Conservation (phyloP, 495 filamentous ascomycete genomes). For the Hyaloscypha variabilis region DNA sequence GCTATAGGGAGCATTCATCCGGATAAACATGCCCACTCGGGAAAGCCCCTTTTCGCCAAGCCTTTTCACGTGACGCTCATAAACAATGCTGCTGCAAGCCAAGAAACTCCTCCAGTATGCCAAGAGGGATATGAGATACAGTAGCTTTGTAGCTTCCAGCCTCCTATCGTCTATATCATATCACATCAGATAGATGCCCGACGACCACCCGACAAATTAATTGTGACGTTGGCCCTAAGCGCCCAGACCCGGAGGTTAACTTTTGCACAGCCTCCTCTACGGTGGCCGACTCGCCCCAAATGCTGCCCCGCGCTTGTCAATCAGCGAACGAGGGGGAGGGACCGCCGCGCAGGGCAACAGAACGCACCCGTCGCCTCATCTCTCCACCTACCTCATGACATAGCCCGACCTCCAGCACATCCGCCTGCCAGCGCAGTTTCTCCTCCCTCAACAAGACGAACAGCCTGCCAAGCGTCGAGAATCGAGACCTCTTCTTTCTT, state of each 20-base stretch:
- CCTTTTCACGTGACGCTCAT: background rate
- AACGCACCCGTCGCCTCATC: background rate
- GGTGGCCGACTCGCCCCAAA: conserved; percentile 7
- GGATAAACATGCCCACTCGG: background rate
- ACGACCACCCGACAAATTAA: background rate
- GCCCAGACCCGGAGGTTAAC: conserved; percentile 1
- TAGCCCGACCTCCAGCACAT: background rate
- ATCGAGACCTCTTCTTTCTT: background rate
- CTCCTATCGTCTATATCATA: background rate
- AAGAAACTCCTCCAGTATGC: background rate
- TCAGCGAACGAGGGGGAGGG: background rate
- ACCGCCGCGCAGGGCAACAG: background rate
- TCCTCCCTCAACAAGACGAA: background rate
- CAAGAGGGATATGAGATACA: background rate
- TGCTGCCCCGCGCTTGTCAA: conserved; percentile 9
- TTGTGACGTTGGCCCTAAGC: conserved; percentile 11
- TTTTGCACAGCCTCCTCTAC: conserved; percentile 25
- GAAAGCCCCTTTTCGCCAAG: background rate
- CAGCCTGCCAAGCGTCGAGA: conserved; percentile 4
- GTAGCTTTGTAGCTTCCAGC: background rate
- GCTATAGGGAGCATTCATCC: background rate
- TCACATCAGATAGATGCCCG: too few species aligned
- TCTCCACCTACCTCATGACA: conserved; percentile 2
- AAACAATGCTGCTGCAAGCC: too few species aligned
- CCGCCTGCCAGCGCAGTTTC: background rate